Percentiles rank a stretch among this genome's conserved stretches.
phyloP scores from a whole-genome alignment of 805 yeast genomes.

The Blastobotrys chiropterorum region DNA sequence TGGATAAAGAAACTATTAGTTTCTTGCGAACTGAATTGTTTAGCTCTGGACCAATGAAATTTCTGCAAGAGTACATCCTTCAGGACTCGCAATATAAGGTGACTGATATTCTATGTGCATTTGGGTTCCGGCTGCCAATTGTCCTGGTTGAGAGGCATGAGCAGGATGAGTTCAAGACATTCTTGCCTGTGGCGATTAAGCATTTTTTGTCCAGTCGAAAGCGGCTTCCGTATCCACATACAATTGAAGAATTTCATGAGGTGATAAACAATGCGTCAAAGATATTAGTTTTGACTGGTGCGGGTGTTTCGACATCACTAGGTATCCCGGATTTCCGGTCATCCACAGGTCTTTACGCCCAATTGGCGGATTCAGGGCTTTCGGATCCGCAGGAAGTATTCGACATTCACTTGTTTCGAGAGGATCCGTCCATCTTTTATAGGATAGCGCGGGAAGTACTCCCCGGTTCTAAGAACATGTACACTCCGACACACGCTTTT shows the following conservation, averaged over 20 bases:
- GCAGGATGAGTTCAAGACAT: slow-evolving; percentile 5
- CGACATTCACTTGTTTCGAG: slow-evolving; percentile 60
- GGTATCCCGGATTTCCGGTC: slow-evolving; percentile 94
- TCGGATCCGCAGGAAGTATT: slow-evolving; percentile 90
- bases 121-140: slow-evolving; percentile 51
- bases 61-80: slow-evolving; percentile 46
- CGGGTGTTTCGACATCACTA: slow-evolving; percentile 83
- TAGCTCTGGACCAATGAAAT: slow-evolving; percentile 43
- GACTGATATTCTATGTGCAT: slow-evolving; percentile 46
- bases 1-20: slow-evolving; percentile 38
- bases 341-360: slow-evolving; percentile 74
- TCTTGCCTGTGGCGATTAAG: slow-evolving; percentile 9
- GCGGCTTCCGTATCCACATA: slow-evolving; percentile 26
- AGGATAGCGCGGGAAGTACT: slow-evolving; percentile 80
- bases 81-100: slow-evolving; percentile 40
- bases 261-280: slow-evolving; percentile 51
- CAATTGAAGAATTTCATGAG: slow-evolving; percentile 52
- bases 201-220: slow-evolving; percentile 27
- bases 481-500: slow-evolving; percentile 76
- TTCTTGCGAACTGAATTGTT: slow-evolving; percentile 51
- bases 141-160: slow-evolving; percentile 25
- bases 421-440: slow-evolving; percentile 75
- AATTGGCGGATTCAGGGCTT: slow-evolving; percentile 59
- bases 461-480: slow-evolving; percentile 53
- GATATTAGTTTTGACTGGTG: slow-evolving; percentile 78